phyloP scores from a whole-genome alignment of 31 red algal species.

The Odonthalia washingtoniensis region DNA sequence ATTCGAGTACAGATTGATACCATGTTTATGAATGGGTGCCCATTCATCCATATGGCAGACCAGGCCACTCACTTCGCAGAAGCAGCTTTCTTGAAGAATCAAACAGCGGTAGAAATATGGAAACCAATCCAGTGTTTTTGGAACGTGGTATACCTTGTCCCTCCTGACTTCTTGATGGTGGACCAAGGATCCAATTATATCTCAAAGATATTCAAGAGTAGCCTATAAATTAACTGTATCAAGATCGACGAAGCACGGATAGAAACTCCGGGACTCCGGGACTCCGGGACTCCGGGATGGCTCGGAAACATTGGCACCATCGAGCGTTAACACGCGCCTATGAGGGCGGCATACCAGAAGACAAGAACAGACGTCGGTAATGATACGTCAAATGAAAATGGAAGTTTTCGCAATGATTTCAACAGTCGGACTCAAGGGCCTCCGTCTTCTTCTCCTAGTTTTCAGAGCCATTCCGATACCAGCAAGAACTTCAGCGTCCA shows the following conservation, averaged over 20 bases:
- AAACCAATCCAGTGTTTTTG: neutral
- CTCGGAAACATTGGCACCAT: conserved; percentile 10
- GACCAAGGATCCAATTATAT: conserved; percentile 38
- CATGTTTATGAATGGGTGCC: neutral
- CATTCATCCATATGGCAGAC: neutral
- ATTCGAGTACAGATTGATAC: conserved; percentile 6
- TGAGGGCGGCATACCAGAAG: neutral
- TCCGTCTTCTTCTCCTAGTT: neutral
- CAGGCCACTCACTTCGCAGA: conserved; percentile 7
- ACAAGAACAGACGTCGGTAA: neutral
- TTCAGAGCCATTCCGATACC: conserved; percentile 22
- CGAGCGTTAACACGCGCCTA: conserved; percentile 19
- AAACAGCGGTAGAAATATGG: neutral
- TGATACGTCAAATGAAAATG: conserved; percentile 7
- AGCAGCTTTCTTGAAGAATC: neutral
- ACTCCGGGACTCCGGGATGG: too few species aligned
- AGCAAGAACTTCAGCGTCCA: neutral
- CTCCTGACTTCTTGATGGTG: conserved; percentile 11
- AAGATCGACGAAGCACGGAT: neutral
- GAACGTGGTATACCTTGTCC: conserved; percentile 24
- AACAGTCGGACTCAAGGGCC: conserved; percentile 31
- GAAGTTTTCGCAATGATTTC: neutral
- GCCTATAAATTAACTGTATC: neutral
- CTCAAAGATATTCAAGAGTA: neutral
- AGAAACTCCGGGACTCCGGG: too few species aligned